Conservation (phyloP, 805 yeast species). For the Pichia thaimueangensis region DNA sequence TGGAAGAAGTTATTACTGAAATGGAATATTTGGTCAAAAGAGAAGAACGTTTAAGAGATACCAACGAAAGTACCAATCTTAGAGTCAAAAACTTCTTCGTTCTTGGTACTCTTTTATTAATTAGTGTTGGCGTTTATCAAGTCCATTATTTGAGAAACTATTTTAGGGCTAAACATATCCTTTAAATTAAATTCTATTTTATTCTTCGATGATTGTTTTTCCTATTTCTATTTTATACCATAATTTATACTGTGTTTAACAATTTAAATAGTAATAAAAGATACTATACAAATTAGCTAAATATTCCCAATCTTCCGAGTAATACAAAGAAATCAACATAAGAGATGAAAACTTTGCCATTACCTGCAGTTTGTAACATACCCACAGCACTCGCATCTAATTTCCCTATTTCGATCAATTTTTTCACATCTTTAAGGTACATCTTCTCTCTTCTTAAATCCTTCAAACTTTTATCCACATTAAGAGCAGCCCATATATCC, state of each 20-base stretch:
- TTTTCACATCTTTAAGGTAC: conserved; percentile 34
- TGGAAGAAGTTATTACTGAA: conserved; percentile 74
- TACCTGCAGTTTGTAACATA: conserved; percentile 40
- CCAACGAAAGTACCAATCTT: conserved; percentile 92
- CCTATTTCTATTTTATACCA: not conserved
- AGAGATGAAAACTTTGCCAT: conserved; percentile 32
- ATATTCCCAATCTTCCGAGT: conserved; percentile 25
- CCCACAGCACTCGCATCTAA: conserved; percentile 29
- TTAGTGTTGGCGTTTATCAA: conserved; percentile 89
- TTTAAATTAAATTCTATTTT: conserved; percentile 34
- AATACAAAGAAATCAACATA: conserved; percentile 43
- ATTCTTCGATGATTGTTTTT: too few species aligned
- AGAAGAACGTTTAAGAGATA: conserved; percentile 90
- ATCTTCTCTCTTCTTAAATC: conserved; percentile 17
- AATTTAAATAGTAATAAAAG: not conserved
- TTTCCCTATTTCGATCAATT: conserved; percentile 24
- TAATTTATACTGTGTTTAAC: not conserved
- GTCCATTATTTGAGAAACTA: conserved; percentile 84
- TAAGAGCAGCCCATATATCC: conserved; percentile 20
- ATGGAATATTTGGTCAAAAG: conserved; percentile 78
- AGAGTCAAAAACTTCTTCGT: conserved; percentile 87
- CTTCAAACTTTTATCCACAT: too few species aligned
- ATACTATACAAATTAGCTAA: not conserved
- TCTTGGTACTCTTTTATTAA: conserved; percentile 57
- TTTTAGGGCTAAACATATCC: conserved; percentile 80